These are phyloP conservation scores for Inga laurina DNA, from an alignment of 306 rosid genomes.

Conservation along the genomic window DNA sequence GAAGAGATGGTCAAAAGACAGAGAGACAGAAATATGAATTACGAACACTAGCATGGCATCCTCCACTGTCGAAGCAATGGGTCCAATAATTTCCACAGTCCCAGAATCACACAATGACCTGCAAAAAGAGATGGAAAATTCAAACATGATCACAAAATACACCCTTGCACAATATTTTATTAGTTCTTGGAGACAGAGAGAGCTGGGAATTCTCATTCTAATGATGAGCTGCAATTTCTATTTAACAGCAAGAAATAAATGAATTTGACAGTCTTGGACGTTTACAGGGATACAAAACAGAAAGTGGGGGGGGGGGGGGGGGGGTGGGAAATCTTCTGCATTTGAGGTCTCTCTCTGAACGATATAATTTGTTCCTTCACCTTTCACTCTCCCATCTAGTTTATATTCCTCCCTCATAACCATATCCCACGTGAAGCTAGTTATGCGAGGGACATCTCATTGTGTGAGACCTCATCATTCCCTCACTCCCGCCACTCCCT, in stretches of 20 bases:
- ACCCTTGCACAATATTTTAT: not conserved
- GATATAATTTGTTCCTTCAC: not conserved
- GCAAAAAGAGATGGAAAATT: constrained; percentile 35
- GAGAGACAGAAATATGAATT: constrained; percentile 27
- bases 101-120: constrained; percentile 85
- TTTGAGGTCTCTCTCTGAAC: not conserved
- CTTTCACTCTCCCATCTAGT: not conserved
- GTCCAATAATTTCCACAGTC: constrained; percentile 95
- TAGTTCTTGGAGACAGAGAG: constrained; percentile 8
- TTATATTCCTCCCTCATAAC: not conserved
- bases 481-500: not conserved
- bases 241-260: not conserved
- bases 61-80: constrained; percentile 88
- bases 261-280: not conserved
- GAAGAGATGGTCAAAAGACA: constrained; percentile 19
- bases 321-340: not conserved
- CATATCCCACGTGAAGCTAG: not conserved
- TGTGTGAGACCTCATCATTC: not conserved
- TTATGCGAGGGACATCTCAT: not conserved
- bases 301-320: not conserved
- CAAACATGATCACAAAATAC: constrained; percentile 1
- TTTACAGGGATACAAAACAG: not conserved
- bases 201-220: not conserved
- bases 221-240: not conserved
- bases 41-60: constrained; percentile 91